Evolutionary conservation across 345 rosid species (phyloP), one percentile per base, ranked within the genome.

Genomic region (Eucalyptus coolabah): DNA sequence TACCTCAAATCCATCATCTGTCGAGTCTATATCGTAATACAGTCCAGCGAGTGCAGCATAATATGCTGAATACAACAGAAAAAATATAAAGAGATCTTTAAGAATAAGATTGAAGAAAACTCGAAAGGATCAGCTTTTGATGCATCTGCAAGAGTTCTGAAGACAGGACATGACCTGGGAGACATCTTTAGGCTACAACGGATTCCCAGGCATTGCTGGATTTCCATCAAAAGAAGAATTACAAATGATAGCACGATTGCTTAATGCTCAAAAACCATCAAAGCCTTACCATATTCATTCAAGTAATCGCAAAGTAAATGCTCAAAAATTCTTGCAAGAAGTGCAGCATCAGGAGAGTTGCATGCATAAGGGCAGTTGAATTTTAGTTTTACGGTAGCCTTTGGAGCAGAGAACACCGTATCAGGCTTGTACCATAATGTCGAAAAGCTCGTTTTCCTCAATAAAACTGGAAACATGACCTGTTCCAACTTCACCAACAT

Each of bases 21-120:
- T 91, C 51, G 45, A 87, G 92, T 87, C 50, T 89, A 97, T 93
- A 88, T 87, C 90, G 88, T 96, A 96, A 91, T 91, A 53, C 87
- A 97, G 96, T 89, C 95, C 98, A 93, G 98, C 98, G 92, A 95
- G 96, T 90, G 92, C 93, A 72, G 98, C 97, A 93, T 96, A 95
- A 91, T 96, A 97, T 56, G 98, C 98, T 97, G 94, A 86, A 93
- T 90, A 92, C 59, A 56, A 90, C 13, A 81, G 47, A 26, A 53
- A 45, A 10, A 44, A 34, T 49, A 4, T 19, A 47, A 86, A 51
- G 65, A 51, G 54, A 67, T 34, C 8, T n/a, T 44, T 60, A 60
- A 26, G 67, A 28, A 59, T 13, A 45, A 56, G 37, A 85, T 45
- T 24, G 44, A 19, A 50, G 72, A 18, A 47, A 21, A 72, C 53